phyloP scores from a whole-genome alignment of 2,329 filamentous ascomycete genomes.

The Fusarium austroafricanum region DNA sequence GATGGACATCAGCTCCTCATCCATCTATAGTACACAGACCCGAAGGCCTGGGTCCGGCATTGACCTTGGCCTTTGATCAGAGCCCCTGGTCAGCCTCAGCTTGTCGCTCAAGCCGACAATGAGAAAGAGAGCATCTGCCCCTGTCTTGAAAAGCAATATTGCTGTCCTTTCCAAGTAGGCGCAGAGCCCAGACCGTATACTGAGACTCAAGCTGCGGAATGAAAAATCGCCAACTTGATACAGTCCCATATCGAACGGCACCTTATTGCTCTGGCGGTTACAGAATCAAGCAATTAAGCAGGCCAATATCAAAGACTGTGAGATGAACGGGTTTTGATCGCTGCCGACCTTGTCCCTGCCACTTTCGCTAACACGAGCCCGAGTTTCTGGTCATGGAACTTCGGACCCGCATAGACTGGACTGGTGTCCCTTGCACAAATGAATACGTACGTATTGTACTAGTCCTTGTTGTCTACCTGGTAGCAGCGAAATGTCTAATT shows the following conservation, averaged over 20 bases:
- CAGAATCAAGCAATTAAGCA: constrained; percentile 13
- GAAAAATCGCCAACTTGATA: neutral
- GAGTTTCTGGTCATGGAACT: constrained; percentile 44
- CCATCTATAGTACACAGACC: constrained; percentile 8
- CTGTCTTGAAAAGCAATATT: neutral
- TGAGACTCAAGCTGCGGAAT: constrained; percentile 1
- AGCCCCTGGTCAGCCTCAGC: constrained; percentile 32
- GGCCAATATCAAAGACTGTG: constrained; percentile 17
- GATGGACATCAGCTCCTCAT: neutral
- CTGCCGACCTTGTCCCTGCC: constrained; percentile 38
- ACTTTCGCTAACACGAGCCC: constrained; percentile 44
- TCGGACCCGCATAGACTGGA: constrained; percentile 39
- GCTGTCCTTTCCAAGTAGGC: neutral
- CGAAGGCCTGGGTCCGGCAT: constrained; percentile 39
- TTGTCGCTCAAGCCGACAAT: constrained; percentile 16
- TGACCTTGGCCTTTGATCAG: constrained; percentile 17
- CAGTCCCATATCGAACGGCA: constrained; percentile 20
- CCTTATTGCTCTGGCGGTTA: constrained; percentile 29
- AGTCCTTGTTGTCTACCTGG: constrained; percentile 32
- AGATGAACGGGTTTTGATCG: constrained; percentile 30
- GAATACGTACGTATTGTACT: constrained; percentile 19
- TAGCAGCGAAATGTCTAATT: constrained; percentile 36
- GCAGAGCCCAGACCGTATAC: neutral
- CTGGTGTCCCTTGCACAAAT: constrained; percentile 32
- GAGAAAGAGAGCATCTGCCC: neutral